Evolutionary conservation across 2,329 filamentous ascomycete species (phyloP), one percentile per base, ranked within the genome.

Genomic region (Graphiopsis chlorocephala): DNA sequence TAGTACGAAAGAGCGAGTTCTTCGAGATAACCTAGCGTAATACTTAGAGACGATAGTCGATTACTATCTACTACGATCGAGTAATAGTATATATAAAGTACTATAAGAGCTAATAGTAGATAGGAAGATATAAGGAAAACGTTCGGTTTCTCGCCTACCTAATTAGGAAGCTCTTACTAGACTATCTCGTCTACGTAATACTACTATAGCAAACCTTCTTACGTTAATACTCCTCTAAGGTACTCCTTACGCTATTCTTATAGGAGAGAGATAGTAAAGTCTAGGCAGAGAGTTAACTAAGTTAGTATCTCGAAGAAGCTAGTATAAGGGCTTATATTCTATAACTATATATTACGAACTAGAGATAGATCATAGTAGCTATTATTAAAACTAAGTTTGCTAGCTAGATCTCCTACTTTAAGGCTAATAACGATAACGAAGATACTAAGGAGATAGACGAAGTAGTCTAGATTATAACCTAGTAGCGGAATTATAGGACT

Each of bases 321-420:
- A 56, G 56, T 38, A 38, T 25, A 20, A 53, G 66, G 12, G 64
- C 66, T 12, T 47, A 23, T n/a, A 33, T 67, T 12, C 56, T 61
- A 57, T 61, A 47, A n/a, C 50, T 67, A 11, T 47, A 57, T 45
- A 23, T 67, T 56, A 33, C 47, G 6, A 65, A 61, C 53, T 67
- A 56, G 66, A 61, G 66, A 42, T 61, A 67, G 56, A 66, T 65
- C 20, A 66, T 56, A 26, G 64, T 66, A 26, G 66, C 66, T 15
- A 67, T 66, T 42, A 61, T 66, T 25, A 67, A 67, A 31, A 67
- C 60, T n/a, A 64, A 67, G 26, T 67, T 67, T 29, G 64, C 64
- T 14, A 60, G 52, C 47, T 47, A 59, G 14, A 65, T 65, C 63
- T 35, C 23, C 10, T 33, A 4, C 33, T 63, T 65, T 33, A 53